phyloP scores from a whole-genome alignment of 345 rosid genomes.

The Erodium maritimum region DNA sequence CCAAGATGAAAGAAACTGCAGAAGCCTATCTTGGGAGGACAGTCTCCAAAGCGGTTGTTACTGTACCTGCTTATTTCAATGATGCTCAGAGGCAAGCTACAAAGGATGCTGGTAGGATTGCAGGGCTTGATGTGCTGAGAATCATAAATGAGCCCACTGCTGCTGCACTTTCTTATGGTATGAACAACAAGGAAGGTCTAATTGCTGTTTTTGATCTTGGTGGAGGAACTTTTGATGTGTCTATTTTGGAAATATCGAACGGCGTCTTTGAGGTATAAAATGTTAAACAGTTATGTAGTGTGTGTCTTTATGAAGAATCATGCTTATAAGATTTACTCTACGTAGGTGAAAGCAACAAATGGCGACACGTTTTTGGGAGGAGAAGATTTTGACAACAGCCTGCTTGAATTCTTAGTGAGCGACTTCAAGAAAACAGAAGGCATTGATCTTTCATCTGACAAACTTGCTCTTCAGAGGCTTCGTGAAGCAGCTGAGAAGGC shows the following conservation, averaged over 20 bases:
- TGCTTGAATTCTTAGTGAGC: conserved; percentile 63
- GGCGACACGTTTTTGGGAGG: conserved; percentile 97
- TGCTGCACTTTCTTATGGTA: conserved; percentile 89
- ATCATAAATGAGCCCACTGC: conserved; percentile 93
- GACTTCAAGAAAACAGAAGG: conserved; percentile 66
- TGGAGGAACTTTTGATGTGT: conserved; percentile 83
- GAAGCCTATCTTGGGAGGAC: conserved; percentile 72
- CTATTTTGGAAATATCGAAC: conserved; percentile 79
- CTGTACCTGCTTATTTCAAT: conserved; percentile 90
- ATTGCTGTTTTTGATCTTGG: conserved; percentile 95
- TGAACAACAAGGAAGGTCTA: conserved; percentile 85
- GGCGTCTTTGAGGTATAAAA: conserved; percentile 75
- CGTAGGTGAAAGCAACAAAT: conserved; percentile 89
- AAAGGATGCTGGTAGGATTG: conserved; percentile 88
- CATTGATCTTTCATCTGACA: conserved; percentile 69
- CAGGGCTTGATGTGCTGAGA: conserved; percentile 82
- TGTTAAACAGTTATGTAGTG: neutral
- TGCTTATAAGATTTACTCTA: neutral
- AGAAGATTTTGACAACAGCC: conserved; percentile 77
- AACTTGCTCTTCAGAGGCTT: conserved; percentile 79
- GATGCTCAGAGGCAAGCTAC: conserved; percentile 98
- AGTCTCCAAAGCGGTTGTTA: conserved; percentile 61
- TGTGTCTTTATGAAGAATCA: neutral
- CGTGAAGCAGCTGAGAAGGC: conserved; percentile 90
- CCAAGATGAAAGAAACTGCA: conserved; percentile 90